phyloP scores from a whole-genome alignment of 2,329 filamentous ascomycete species.

The Cytospora chrysosperma region DNA sequence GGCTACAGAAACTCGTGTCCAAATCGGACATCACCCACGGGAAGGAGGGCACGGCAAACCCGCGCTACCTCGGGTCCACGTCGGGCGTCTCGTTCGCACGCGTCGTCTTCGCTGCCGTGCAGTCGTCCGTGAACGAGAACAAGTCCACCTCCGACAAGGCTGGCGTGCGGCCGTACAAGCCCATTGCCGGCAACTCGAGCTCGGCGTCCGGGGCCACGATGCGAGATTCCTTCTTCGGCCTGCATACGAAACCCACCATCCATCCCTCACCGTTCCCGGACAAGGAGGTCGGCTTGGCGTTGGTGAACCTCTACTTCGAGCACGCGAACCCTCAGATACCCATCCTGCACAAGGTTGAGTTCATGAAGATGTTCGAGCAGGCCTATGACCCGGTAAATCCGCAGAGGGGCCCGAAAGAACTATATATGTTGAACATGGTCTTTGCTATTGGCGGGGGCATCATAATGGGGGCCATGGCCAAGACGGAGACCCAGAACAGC shows the following conservation, averaged over 20 bases:
- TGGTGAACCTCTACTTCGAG: slow-evolving; percentile 88
- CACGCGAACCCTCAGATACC: slow-evolving; percentile 96
- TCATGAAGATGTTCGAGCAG: slow-evolving; percentile 82
- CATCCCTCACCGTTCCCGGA: slow-evolving; percentile 82
- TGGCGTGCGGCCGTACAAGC: slow-evolving; percentile 58
- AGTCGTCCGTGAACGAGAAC: slow-evolving; percentile 63
- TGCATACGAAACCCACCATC: slow-evolving; percentile 87
- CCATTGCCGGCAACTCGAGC: slow-evolving; percentile 43
- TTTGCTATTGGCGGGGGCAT: slow-evolving; percentile 95
- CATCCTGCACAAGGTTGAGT: slow-evolving; percentile 84
- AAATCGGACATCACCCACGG: slow-evolving; percentile 43
- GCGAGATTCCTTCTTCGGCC: slow-evolving; percentile 95
- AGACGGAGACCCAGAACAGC: slow-evolving; percentile 22
- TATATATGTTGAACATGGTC: slow-evolving; percentile 96
- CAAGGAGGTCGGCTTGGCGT: slow-evolving; percentile 66
- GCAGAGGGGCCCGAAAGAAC: slow-evolving; percentile 70
- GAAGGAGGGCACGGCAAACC: slow-evolving; percentile 61
- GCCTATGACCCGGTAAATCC: slow-evolving; percentile 71
- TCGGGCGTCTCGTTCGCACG: slow-evolving; percentile 92
- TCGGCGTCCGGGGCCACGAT: slow-evolving; percentile 70
- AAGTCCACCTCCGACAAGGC: slow-evolving; percentile 68
- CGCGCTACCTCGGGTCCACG: slow-evolving; percentile 77
- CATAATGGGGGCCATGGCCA: slow-evolving; percentile 61
- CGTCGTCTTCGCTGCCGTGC: slow-evolving; percentile 91
- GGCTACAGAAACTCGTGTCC: slow-evolving; percentile 64